These are phyloP conservation scores for Exophiala sideris DNA, from an alignment of 2,329 filamentous ascomycete species.

Conservation along the genomic window DNA sequence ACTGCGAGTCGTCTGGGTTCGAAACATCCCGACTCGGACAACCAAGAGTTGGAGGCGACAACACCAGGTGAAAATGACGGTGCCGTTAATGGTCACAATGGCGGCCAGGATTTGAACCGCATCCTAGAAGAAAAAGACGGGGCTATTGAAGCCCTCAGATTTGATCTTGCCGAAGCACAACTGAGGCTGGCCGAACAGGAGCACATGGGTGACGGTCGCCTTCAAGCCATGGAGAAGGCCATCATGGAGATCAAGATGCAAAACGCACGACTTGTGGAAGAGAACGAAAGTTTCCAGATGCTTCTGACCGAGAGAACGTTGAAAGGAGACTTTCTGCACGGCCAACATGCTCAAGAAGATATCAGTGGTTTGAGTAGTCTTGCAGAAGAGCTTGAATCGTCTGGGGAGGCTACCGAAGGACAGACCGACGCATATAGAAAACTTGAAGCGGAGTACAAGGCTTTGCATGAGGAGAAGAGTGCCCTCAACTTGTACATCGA, in stretches of 20 bases:
- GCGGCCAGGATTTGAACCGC: slow-evolving; percentile 37
- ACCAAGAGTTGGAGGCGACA: background rate
- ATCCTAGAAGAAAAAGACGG: slow-evolving; percentile 93
- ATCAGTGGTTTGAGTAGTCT: slow-evolving; percentile 55
- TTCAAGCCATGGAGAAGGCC: slow-evolving; percentile 85
- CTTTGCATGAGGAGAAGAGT: slow-evolving; percentile 90
- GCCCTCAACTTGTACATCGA: slow-evolving; percentile 97
- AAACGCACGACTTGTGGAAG: slow-evolving; percentile 94
- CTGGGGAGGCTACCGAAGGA: slow-evolving; percentile 57
- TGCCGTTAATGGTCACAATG: background rate
- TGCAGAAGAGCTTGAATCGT: slow-evolving; percentile 81
- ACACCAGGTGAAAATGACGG: background rate
- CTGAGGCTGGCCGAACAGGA: slow-evolving; percentile 94
- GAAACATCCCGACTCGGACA: background rate
- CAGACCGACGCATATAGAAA: slow-evolving; percentile 62
- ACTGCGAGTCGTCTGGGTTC: slow-evolving; percentile 44
- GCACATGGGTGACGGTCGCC: slow-evolving; percentile 80
- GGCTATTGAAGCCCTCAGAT: slow-evolving; percentile 83
- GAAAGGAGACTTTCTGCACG: slow-evolving; percentile 81
- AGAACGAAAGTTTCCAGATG: slow-evolving; percentile 97
- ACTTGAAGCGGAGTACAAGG: slow-evolving; percentile 74
- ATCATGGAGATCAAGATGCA: slow-evolving; percentile 92
- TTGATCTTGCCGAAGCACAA: slow-evolving; percentile 91
- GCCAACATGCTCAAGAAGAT: slow-evolving; percentile 49
- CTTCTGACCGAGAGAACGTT: slow-evolving; percentile 92